These are phyloP conservation scores for Boletus fagicola DNA, from an alignment of 768 basidiomycete species.

Conservation along the genomic window DNA sequence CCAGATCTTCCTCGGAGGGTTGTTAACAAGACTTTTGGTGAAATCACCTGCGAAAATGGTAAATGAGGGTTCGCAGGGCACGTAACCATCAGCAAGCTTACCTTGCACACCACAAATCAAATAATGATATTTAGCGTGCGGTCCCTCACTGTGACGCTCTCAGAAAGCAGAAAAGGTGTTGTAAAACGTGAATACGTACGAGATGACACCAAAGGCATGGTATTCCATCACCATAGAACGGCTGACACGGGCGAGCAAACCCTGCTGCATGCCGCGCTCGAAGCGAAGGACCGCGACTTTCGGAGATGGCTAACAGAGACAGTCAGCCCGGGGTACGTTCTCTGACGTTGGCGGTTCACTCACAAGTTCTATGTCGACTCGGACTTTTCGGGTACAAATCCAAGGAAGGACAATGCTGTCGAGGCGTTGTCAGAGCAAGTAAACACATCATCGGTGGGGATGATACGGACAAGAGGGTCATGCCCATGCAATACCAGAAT, in stretches of 20 bases:
- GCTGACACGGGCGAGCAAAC: constrained; percentile 70
- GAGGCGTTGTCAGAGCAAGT: background rate
- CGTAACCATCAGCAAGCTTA: constrained; percentile 11
- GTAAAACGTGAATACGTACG: constrained; percentile 41
- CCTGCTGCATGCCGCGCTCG: constrained; percentile 82
- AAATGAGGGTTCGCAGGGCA: background rate
- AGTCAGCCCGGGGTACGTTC: constrained; percentile 1
- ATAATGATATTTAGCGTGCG: constrained; percentile 73
- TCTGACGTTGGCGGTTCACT: constrained; percentile 24
- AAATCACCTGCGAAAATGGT: constrained; percentile 55
- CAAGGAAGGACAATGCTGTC: constrained; percentile 68
- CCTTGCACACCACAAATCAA: constrained; percentile 79
- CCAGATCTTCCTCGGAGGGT: constrained; percentile 72
- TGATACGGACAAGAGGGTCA: constrained; percentile 64
- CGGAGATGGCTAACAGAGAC: constrained; percentile 57
- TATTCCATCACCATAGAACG: constrained; percentile 76
- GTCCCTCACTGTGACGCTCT: constrained; percentile 53
- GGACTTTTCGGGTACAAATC: constrained; percentile 71
- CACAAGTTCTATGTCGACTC: constrained; percentile 73
- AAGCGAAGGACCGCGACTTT: constrained; percentile 80
- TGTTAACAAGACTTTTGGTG: constrained; percentile 64
- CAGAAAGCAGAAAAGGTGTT: constrained; percentile 6
- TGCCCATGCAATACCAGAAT: constrained; percentile 73
- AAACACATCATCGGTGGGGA: background rate
- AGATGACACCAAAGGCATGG: constrained; percentile 78